A percentile compares a stretch with the other conserved stretches of the same genome.
These are phyloP conservation scores for Harringtonia aguacate DNA, from an alignment of 2,329 filamentous ascomycete genomes.

Conservation along the genomic window DNA sequence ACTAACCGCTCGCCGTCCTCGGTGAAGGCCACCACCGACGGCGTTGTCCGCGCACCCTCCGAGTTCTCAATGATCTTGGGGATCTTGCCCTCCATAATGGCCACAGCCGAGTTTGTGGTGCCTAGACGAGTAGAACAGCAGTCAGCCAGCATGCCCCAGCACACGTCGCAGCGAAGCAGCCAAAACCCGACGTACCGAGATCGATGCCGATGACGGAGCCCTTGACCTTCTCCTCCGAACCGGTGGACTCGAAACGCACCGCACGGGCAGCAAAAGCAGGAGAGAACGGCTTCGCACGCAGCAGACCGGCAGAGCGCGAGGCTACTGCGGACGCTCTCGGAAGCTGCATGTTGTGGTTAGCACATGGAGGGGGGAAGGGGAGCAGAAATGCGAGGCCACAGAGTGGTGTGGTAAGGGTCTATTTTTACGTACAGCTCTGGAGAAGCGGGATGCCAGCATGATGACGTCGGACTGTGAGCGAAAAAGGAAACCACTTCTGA, in stretches of 20 bases:
- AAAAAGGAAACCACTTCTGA: constrained; percentile 9
- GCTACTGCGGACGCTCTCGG: constrained; percentile 63
- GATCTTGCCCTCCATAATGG: constrained; percentile 98
- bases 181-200: constrained; percentile 59
- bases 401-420: too few relatives aligned
- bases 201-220: constrained; percentile 98
- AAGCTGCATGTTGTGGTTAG: constrained; percentile 45
- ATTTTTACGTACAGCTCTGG: constrained; percentile 62
- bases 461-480: constrained; percentile 25
- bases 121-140: constrained; percentile 80
- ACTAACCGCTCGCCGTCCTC: constrained; percentile 96
- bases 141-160: too few relatives aligned
- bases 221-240: constrained; percentile 69
- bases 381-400: too few relatives aligned
- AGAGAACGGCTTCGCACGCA: constrained; percentile 55
- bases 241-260: constrained; percentile 67
- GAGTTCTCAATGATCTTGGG: constrained; percentile 99
- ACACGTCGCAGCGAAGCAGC: constrained; percentile 53
- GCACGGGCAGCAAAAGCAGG: constrained; percentile 67
- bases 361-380: constrained; percentile 1
- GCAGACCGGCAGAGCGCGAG: constrained; percentile 54
- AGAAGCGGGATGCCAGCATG: constrained; percentile 64
- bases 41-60: constrained; percentile 98
- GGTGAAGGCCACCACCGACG: constrained; percentile 98
- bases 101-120: constrained; percentile 99